Percentiles rank a stretch among this genome's conserved stretches.
These are phyloP conservation scores for Nakazawaea wickerhamii DNA, from an alignment of 805 yeast genomes.

Conservation along the genomic window DNA sequence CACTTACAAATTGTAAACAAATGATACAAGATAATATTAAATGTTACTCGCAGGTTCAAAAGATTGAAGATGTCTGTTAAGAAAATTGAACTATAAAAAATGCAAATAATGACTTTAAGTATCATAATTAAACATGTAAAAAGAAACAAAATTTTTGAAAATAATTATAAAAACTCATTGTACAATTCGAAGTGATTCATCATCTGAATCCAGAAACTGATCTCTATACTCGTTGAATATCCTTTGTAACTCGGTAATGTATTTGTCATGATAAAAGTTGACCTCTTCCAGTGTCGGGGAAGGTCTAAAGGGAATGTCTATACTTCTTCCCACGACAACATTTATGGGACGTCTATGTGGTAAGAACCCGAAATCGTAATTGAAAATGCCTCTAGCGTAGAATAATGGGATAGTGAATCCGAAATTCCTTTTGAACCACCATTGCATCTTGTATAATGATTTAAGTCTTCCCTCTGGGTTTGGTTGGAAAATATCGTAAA, in stretches of 20 bases:
- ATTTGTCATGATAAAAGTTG: conserved; percentile 66
- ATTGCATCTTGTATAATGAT: conserved; percentile 52
- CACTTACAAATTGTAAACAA: too few species aligned
- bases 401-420: conserved; percentile 90
- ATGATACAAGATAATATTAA: too few species aligned
- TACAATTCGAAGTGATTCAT: conserved; percentile 6
- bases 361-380: conserved; percentile 84
- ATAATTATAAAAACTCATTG: conserved; percentile 5
- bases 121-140: too few species aligned
- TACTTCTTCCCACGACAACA: conserved; percentile 69
- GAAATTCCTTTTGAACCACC: conserved; percentile 60
- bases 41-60: too few species aligned
- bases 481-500: conserved; percentile 37
- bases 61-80: too few species aligned
- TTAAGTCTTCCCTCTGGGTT: conserved; percentile 29
- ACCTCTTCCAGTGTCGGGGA: conserved; percentile 42
- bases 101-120: too few species aligned
- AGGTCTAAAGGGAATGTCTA: conserved; percentile 45
- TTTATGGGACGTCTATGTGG: conserved; percentile 81
- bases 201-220: conserved; percentile 26
- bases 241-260: conserved; percentile 55
- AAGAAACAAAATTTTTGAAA: too few species aligned
- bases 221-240: conserved; percentile 65
- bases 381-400: conserved; percentile 87
- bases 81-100: too few species aligned